These are phyloP conservation scores for Oxytropis ochrocephala DNA, from an alignment of 306 rosid genomes.

Conservation along the genomic window DNA sequence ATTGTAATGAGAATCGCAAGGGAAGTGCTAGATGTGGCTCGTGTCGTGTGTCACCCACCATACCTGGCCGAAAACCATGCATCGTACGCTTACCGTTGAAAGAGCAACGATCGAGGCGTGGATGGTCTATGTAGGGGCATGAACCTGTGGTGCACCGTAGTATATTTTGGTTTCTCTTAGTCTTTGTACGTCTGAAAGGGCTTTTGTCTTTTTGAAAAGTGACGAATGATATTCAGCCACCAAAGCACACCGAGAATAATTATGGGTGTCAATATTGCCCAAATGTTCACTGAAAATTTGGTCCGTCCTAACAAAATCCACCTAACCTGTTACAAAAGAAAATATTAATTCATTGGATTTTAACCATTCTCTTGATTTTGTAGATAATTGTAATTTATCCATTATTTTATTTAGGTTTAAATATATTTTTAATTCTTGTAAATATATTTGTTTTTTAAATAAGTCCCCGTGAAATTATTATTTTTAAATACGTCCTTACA, in stretches of 20 bases:
- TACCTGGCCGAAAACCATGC: background rate
- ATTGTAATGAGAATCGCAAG: background rate
- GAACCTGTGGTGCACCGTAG: background rate
- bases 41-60: background rate
- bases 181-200: background rate
- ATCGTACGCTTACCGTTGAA: background rate
- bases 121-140: background rate
- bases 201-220: background rate
- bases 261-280: no score
- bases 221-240: conserved; percentile 4
- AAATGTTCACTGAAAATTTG: no score
- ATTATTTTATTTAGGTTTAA: no score
- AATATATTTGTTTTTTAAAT: no score
- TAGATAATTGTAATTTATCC: no score
- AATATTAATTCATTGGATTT: no score
- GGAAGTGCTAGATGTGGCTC: background rate
- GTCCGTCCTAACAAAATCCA: no score
- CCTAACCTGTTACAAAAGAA: no score
- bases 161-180: background rate
- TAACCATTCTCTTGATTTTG: no score
- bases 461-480: no score
- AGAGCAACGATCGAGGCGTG: background rate
- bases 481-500: no score
- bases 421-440: no score
- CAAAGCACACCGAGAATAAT: background rate